Base-by-base conservation (phyloP, 164 flowering plant genomes). In the Sedum album region DNA sequence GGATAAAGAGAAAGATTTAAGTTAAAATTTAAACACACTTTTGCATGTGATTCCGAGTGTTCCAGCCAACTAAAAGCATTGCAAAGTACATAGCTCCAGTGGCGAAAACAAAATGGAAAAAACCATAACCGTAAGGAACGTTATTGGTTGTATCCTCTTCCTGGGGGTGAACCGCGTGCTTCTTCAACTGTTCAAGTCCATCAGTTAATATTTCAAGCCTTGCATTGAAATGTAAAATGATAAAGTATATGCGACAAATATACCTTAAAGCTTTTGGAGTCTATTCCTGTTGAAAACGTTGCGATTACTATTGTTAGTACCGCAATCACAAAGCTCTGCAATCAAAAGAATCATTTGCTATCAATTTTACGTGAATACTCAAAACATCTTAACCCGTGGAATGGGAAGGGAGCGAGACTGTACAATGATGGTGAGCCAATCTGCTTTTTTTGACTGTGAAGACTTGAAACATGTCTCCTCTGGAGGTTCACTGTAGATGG, bases 31-130 rank as follows among this genome's bases (percentile, higher is more conserved):
- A 28, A 30, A 75, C 87, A 70, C 82, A 90, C 98, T 86, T 90
- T 77, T 66, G 75, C 79, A 88, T 87, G 65, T 85, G 36, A 60
- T 90, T 93, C 72, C 85, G 86, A 55, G 84, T 57, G 61, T 88
- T 93, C 98, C 98, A 93, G 60, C 95, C 85, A 69, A 90, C 84
- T 44, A 93, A 72, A 48, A 93, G 83, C 98, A 93, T 93, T 15
- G 90, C 91, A 57, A 90, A 87, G 78, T 90, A 90, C 98, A 90
- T 93, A 5, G 95, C 84, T 79, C 95, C 98, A 0, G 85, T 87
- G 61, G 98, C 91, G 67, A 93, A 93, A 60, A 90, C 96, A 72
- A 93, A 86, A 77, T 93, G 98, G 76, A 93, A 93, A 90, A 93
- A 57, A 6, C 62, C 62, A 57, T 57, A 57, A 4, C 62, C 95